Conservation (phyloP, 202 grass and related monocot genomes). For the Sporobolus alterniflorus region DNA sequence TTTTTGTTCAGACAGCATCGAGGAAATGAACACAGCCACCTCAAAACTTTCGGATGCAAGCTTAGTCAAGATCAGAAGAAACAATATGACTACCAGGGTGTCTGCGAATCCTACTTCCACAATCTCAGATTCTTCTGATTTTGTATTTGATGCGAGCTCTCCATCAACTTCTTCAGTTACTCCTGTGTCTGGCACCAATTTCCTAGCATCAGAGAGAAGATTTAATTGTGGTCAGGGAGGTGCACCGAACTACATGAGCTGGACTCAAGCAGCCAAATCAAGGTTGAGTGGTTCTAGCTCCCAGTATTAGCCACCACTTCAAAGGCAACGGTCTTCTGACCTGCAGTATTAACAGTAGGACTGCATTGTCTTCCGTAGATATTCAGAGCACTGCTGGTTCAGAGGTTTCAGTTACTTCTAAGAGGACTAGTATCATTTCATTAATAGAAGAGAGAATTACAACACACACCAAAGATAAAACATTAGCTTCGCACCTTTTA, state of each 20-base stretch:
- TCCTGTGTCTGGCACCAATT: constrained; percentile 22
- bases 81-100: constrained; percentile 77
- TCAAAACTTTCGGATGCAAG: constrained; percentile 57
- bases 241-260: constrained; percentile 69
- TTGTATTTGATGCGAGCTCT: constrained; percentile 53
- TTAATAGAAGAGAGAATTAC: too few relatives aligned
- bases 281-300: constrained; percentile 44
- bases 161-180: constrained; percentile 76
- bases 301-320: constrained; percentile 21
- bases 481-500: too few relatives aligned
- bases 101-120: constrained; percentile 55
- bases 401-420: constrained; percentile 54
- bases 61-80: constrained; percentile 70
- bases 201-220: constrained; percentile 35
- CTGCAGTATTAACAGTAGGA: constrained; percentile 27
- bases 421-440: too few relatives aligned
- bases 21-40: constrained; percentile 50
- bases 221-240: constrained; percentile 44
- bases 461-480: too few relatives aligned
- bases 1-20: constrained; percentile 53
- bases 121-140: constrained; percentile 57
- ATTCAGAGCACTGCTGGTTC: constrained; percentile 56
- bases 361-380: constrained; percentile 60
- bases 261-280: constrained; percentile 76
- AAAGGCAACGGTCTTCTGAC: constrained; percentile 47